A percentile compares a stretch with the other conserved stretches of the same genome.
Evolutionary conservation across 1,139 yeast species (phyloP).

Genomic region (Protomyces inouyei): DNA sequence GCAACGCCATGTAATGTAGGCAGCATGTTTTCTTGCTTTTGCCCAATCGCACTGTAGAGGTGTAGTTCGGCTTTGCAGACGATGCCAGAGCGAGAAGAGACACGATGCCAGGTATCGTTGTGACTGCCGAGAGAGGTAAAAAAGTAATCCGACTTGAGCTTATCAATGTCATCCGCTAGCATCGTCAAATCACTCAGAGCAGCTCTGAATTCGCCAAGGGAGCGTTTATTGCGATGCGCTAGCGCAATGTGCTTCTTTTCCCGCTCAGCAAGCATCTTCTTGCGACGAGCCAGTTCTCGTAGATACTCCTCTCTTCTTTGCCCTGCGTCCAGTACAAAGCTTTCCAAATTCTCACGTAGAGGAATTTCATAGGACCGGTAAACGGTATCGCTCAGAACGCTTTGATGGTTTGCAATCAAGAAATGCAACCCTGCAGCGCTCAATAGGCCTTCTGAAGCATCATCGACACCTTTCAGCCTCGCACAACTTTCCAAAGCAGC

Average conservation of each 20-base stretch:
- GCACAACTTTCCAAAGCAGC: constrained; percentile 66
- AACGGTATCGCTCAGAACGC: constrained; percentile 58
- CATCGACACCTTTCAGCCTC: constrained; percentile 60
- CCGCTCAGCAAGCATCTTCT: constrained; percentile 48
- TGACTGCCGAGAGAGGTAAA: constrained; percentile 55
- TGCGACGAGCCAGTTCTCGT: constrained; percentile 49
- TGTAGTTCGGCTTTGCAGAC: constrained; percentile 75
- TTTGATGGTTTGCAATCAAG: constrained; percentile 71
- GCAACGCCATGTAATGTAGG: constrained; percentile 3
- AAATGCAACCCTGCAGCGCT: constrained; percentile 76
- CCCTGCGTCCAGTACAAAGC: constrained; percentile 40
- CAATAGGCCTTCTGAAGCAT: constrained; percentile 55
- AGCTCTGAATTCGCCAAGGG: constrained; percentile 58
- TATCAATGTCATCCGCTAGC: constrained; percentile 73
- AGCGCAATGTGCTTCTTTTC: constrained; percentile 55
- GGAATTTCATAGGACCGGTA: constrained; percentile 55
- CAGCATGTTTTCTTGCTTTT: constrained; percentile 49
- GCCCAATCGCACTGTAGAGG: constrained; percentile 71
- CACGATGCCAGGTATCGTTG: constrained; percentile 53
- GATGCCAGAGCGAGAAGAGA: constrained; percentile 56
- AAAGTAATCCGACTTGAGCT: constrained; percentile 69
- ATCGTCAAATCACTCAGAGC: constrained; percentile 62
- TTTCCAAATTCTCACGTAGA: constrained; percentile 45
- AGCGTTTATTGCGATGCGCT: constrained; percentile 52
- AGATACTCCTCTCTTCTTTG: constrained; percentile 53